Conservation (phyloP, 495 filamentous ascomycete species). For the Tuber umbilicatum region DNA sequence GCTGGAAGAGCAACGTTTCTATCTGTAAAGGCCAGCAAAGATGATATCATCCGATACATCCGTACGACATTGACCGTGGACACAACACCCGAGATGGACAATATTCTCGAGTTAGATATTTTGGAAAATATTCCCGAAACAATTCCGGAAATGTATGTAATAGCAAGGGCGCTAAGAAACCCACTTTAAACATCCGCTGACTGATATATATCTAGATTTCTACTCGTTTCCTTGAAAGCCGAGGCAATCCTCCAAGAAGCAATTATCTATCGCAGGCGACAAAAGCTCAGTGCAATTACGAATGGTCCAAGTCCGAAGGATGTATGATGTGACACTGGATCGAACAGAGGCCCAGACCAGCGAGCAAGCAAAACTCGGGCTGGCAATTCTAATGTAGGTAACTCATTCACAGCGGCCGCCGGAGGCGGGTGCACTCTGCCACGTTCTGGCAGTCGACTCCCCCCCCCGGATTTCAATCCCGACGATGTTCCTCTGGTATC, state of each 20-base stretch:
- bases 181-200: not conserved
- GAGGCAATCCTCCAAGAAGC: not conserved
- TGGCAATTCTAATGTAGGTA: not conserved
- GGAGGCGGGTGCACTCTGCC: not conserved
- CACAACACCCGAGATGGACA: not conserved
- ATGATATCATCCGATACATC: not conserved
- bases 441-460: not conserved
- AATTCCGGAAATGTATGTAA: not conserved
- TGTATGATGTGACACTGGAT: not conserved
- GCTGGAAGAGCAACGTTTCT: not conserved
- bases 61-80: not conserved
- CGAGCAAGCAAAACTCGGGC: not conserved
- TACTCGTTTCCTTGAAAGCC: not conserved
- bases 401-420: not conserved
- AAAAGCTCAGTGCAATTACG: not conserved
- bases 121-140: not conserved
- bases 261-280: not conserved
- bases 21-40: not conserved
- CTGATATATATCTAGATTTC: not conserved
- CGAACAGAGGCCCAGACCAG: not conserved
- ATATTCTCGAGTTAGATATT: not conserved
- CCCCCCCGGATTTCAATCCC: not conserved
- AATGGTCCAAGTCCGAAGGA: not conserved
- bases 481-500: not conserved
- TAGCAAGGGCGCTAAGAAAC: not conserved